Evolutionary conservation across 2,329 filamentous ascomycete species (phyloP), one percentile per base, ranked within the genome.

Genomic region (Trichoderma lentiforme): DNA sequence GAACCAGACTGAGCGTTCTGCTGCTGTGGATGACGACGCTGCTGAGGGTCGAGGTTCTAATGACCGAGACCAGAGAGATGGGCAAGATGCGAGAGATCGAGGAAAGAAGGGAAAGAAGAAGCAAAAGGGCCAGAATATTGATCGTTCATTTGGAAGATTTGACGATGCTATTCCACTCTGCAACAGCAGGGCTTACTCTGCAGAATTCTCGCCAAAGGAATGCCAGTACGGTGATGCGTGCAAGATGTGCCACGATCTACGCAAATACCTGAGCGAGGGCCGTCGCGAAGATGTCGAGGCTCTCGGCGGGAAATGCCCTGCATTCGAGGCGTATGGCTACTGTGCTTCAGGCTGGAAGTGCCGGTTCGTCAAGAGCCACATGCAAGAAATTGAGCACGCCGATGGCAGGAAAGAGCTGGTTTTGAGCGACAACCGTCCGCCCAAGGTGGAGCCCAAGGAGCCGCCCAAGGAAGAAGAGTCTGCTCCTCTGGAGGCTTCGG

Each of bases 291-390:
- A 98, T 78, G 85, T 98, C 51, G 87, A 87, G 6, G 93, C 92
- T 0, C 92, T 97, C 77, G 87, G 86, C 56, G 92, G 93, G 7
- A 86, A 91, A 73, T 99, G 96, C 78, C 95, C 95, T 0, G 88
- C 97, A 9, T 98, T 90, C 81, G 91, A 93, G 75, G 85, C 86
- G 18, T 89, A 91, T 74, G 95, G 95, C 14, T 89, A 86, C 73
- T 99, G 96, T 77, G 87, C 89, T 63, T 89, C 92, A 15, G 96
- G 96, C 6, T 99, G 95, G 95, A 97, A 95, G 80, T 99, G 96
- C 80, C 92, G 95, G 26, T 97, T 98, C 78, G 92, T 93, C 39
- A 88, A 88, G 74, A 97, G 93, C 74, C 96, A 99, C 82, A 96
- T 94, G 77, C 87, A 90, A 74, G 95, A 98, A 82, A 82, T 93